phyloP scores from a whole-genome alignment of 805 yeast genomes.

The Wickerhamiella sorbophila region DNA sequence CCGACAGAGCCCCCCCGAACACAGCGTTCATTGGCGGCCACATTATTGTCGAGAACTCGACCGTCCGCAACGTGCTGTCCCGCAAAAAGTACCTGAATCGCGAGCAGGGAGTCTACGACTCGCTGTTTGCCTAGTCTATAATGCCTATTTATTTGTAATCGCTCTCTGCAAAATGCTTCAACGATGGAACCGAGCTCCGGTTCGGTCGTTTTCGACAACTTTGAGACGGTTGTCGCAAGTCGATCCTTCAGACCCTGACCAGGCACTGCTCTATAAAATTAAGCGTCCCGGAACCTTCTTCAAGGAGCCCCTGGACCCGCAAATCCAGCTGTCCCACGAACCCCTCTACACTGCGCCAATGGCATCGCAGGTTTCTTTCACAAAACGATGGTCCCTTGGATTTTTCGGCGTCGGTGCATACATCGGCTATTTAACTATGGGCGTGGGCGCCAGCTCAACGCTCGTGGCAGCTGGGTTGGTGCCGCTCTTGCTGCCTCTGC shows the following conservation, averaged over 20 bases:
- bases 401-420: slow-evolving; percentile 47
- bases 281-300: slow-evolving; percentile 30
- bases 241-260: slow-evolving; percentile 29
- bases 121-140: neutral
- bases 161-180: neutral
- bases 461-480: slow-evolving; percentile 33
- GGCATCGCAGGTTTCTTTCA: slow-evolving; percentile 43
- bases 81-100: neutral
- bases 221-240: slow-evolving; percentile 10
- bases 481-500: slow-evolving; percentile 39
- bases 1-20: neutral
- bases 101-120: neutral
- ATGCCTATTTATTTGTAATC: too few relatives aligned
- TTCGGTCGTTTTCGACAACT: slow-evolving; percentile 1
- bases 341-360: slow-evolving; percentile 56
- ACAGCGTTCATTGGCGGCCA: slow-evolving; percentile 2
- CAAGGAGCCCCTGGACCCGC: slow-evolving; percentile 35
- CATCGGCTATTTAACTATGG: slow-evolving; percentile 44
- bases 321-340: slow-evolving; percentile 40
- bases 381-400: slow-evolving; percentile 48
- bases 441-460: slow-evolving; percentile 14
- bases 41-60: neutral
- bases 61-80: neutral
- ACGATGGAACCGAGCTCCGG: neutral
- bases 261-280: slow-evolving; percentile 27